Base-by-base conservation (phyloP, 2,329 filamentous ascomycete genomes). In the Diaporthe sp. region DNA sequence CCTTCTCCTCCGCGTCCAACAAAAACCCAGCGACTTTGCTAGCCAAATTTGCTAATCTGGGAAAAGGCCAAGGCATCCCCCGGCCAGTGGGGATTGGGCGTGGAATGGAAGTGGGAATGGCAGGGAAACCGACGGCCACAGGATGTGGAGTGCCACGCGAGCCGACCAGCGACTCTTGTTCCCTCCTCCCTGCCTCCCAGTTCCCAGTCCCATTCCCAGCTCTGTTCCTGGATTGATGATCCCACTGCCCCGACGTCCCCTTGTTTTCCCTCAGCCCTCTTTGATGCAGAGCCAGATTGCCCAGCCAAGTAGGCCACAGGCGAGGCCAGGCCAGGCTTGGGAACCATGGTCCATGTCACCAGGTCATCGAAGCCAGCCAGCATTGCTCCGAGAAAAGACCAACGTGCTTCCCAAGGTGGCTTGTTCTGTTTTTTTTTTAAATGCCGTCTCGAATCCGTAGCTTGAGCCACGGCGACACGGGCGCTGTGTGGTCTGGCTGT, bases 31-130 rank as follows among this genome's bases (percentile, higher is more conserved):
- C n/a, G 39, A 37, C 34, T 49, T 39, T 67, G 49, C 65, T 67
- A 49, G 58, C 55, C 61, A 72, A 70, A 69, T 72, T 69, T 74
- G 75, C 75, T 76, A 76, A 75, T 74, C 75, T 76, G 72, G 73
- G 61, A 76, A 76, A 31, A 58, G 68, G 59, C 42, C 71, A 74
- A 65, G 75, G 68, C 31, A 62, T 61, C 46, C 70, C 70, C 70
- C 62, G 49, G 42, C 65, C 58, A 34, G 62, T 49, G 49, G 59
- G 44, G 67, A 69, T 28, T 42, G 34, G 31, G 34, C 53, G 58
- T 42, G 69, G 59, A 67, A 68, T 68, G 62, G 31, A 9, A 53
- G 46, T 68, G 42, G 70, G 57, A 59, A 31, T 68, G 58, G 57
- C 73, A 67, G 71, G 55, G 71, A 49, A 68, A 62, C 46, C 57